Evolutionary conservation across 371 early-diverging fungal genomes (phyloP), one percentile per base, ranked within the genome.

Genomic region (Mucor velutinosus): DNA sequence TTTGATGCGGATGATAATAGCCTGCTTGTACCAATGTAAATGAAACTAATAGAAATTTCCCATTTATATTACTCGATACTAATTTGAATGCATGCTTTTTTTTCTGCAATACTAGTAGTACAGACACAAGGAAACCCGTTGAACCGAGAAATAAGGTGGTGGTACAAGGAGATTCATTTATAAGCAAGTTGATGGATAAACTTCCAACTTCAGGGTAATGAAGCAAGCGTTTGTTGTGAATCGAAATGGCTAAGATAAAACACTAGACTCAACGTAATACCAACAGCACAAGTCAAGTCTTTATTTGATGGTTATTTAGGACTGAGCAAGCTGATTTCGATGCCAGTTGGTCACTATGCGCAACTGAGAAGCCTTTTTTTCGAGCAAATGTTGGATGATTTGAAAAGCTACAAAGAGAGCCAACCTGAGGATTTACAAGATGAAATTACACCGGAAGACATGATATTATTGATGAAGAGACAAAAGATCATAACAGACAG

Each of bases 401-500:
- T 70, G 8, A 58, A 41, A 33, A 57, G 39, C 0, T 65, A 70
- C n/a, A 70, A 67, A 21, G n/a, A 60, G 7, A 41, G 58, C 17
- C 30, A 43, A 43, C 23, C 51, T 33, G 55, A 23, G 21, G 27
- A 43, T 14, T 5, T 30, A 27, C 57, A 41, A 17, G 58, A 65
- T 58, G 53, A 43, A 25, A 41, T 74, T 1, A 62, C 58, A 35
- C 33, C 51, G 5, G 27, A 70, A 27, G 74, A 74, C 27, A 53
- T 74, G 14, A 23, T 70, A 11, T 53, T 67, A 29, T 55, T 74
- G 10, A 74, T 74, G 74, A 55, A 65, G 59, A 66, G 72, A 32
- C 72, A 72, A 41, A 37, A 57, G 2, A 1, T 67, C 2, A 10
- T 72, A 1, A 55, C n/a, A 30, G 58, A 57, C 2, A 64, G 49